Base-by-base conservation (phyloP, 208 protist genomes). In the Angomonas deanei region DNA sequence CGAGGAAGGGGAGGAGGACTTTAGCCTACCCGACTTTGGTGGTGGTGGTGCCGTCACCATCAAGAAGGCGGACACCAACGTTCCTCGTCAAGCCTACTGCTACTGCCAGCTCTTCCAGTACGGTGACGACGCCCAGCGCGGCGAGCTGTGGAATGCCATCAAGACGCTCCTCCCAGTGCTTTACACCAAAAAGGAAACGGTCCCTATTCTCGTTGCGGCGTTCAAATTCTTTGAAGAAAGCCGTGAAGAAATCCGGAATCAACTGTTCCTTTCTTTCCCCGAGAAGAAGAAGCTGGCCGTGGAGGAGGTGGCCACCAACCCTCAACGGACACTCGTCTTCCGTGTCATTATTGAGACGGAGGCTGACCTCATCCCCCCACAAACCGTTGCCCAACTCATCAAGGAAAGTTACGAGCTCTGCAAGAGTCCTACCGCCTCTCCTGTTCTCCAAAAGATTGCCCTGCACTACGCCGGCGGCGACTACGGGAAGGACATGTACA, bases 391-490 rank as follows among this genome's bases (percentile, higher is more conserved):
- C 8, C 63, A 66, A 11, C 38, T 87, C 48, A 49, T 61, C 21
- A 64, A 76, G 2, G 30, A 52, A 0, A n/a, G 46, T 3, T 26
- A 74, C 4, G 42, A 47, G 27, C 82, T 95, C 24, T 70, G 82
- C 17, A 68, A 87, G 46, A 80, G 79, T 62, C 73, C 90, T 52
- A 77, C 78, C 10, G 83, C 75, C 15, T 91, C 84, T 1, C 86
- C 90, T 0, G 87, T 92, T 59, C 76, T 96, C 49, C 91, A 96
- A 58, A 82, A 84, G 42, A 53, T 96, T 32, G 59, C 94, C 36
- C 85, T 90, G 49, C 50, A 58, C 5, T 79, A 78, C 65, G 59
- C 53, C 21, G 59, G 53, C 31, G 72, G 70, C 4, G 34, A 50
- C 8, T 68, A 33, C 36, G 60, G 69, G 1, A 49, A 23, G 0